phyloP scores from a whole-genome alignment of 2,329 filamentous ascomycete species.

The Nakataea oryzae region DNA sequence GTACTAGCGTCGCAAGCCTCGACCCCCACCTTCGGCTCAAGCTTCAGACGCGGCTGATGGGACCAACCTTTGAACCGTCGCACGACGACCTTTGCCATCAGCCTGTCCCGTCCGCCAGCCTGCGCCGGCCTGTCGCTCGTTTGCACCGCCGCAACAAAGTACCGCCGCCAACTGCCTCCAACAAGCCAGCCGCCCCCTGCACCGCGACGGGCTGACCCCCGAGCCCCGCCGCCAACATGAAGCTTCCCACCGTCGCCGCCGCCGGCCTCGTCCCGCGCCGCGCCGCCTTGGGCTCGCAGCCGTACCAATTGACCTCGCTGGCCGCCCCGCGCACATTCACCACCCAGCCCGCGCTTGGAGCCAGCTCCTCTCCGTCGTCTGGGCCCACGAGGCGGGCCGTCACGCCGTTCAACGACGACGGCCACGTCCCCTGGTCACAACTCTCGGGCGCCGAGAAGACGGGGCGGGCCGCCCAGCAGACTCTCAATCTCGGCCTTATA shows the following conservation, averaged over 20 bases:
- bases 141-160: too few relatives aligned
- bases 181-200: background rate
- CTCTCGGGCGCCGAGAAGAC: conserved; percentile 70
- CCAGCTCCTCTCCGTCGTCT: conserved; percentile 16
- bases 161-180: too few relatives aligned
- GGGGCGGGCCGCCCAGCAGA: conserved; percentile 78
- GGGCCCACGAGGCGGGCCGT: conserved; percentile 54
- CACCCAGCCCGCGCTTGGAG: conserved; percentile 38
- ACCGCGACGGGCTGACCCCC: background rate
- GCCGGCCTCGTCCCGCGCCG: conserved; percentile 4
- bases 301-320: background rate
- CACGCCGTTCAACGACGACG: conserved; percentile 79
- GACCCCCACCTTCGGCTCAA: background rate
- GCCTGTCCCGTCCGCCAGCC: background rate
- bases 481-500: conserved; percentile 76
- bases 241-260: conserved; percentile 1
- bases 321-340: conserved; percentile 21
- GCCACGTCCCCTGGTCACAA: conserved; percentile 69
- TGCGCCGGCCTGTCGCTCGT: background rate
- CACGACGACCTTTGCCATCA: background rate
- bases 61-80: background rate
- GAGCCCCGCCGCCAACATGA: conserved; percentile 1
- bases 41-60: background rate
- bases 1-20: conserved; percentile 6
- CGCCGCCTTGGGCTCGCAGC: background rate